Percentiles rank a stretch among this genome's conserved stretches.
Conservation (phyloP, 2,329 filamentous ascomycete species). For the Cladophialophora yegresii region DNA sequence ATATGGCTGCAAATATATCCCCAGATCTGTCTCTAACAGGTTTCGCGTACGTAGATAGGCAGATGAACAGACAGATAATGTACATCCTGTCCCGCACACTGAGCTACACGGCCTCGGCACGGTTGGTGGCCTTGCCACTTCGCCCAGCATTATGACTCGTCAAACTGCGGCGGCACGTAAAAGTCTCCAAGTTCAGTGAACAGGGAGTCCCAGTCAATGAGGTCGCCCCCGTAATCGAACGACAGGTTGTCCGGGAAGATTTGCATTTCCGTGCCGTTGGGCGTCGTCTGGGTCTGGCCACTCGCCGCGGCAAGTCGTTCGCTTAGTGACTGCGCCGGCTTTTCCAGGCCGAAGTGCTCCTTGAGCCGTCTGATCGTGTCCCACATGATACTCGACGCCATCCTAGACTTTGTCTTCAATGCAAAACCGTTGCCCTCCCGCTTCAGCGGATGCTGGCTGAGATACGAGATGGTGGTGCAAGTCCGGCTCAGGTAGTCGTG, state of each 20-base stretch:
- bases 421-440: conserved; percentile 14
- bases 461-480: conserved; percentile 16
- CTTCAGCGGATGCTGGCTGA: conserved; percentile 14
- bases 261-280: not conserved
- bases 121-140: not conserved
- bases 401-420: conserved; percentile 12
- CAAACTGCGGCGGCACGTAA: conserved; percentile 13
- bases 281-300: not conserved
- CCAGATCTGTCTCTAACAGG: not conserved
- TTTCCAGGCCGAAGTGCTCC: conserved; percentile 15
- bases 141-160: not conserved
- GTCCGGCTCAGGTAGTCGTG: conserved; percentile 17
- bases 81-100: not conserved
- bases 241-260: conserved; percentile 1
- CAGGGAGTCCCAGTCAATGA: conserved; percentile 16
- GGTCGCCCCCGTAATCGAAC: conserved; percentile 11
- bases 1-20: not conserved
- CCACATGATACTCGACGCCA: conserved; percentile 19
- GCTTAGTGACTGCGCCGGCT: conserved; percentile 14
- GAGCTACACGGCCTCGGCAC: not conserved
- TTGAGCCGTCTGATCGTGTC: conserved; percentile 16
- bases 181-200: conserved; percentile 15
- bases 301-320: conserved; percentile 13
- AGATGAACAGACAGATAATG: not conserved
- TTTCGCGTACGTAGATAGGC: not conserved